Evolutionary conservation across 768 basidiomycete genomes (phyloP), one percentile per base, ranked within the genome.

Genomic region (Suillus sp.): DNA sequence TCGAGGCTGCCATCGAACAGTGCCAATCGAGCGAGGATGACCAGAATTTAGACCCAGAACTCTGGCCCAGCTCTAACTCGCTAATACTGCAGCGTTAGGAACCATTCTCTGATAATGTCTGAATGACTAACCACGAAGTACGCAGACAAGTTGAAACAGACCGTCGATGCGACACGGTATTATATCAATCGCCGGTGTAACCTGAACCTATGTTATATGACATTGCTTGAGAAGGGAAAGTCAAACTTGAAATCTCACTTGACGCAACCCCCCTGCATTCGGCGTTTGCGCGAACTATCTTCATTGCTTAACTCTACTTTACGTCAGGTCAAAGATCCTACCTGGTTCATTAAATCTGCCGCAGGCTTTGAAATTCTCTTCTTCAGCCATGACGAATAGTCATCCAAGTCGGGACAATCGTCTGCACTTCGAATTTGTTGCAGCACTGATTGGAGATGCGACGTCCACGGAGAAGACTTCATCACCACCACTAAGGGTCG

Each of bases 381-480:
- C 65, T 68, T 73, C 62, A 84, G 71, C 32, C 73, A 35, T 14
- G 63, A 40, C 13, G 62, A 62, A 53, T 81, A 81, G 34, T 65
- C 59, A 9, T 65, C 66, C 34, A 61, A 47, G 38, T 60, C 38
- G 9, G 62, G 42, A 32, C 54, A 48, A 13, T 69, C 68, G 25
- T 61, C 54, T 22, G 37, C 30, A 40, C 62, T 64, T 13, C 71
- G 51, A 30, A 84, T 55, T 3, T 65, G 66, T 61, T 68, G 72
- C 65, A 90, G 66, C 50, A 78, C 74, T 8, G 72, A 70, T 59
- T 70, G 71, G 38, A 91, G 72, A 34, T 74, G 80, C 20, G 74
- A 69, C 2, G 85, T 82, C 83, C 87, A 88, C 3, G 84, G 84
- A 18, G 56, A 57, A 20, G 56, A 57, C 38, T 40, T 25, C 56